Conservation (phyloP, 768 basidiomycete species). For the Rhizopogon rudus region DNA sequence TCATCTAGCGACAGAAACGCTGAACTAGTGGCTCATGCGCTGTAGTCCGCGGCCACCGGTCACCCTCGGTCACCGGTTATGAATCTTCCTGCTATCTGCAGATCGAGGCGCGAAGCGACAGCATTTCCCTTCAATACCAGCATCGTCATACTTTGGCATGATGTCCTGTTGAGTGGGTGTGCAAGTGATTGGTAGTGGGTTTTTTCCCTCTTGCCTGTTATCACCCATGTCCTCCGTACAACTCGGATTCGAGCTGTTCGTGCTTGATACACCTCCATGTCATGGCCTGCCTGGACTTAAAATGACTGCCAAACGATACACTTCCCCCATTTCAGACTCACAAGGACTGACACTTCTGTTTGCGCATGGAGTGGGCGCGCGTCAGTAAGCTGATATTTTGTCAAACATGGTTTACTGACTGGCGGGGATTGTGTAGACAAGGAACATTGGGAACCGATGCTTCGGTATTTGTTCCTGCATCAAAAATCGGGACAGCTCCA, state of each 20-base stretch:
- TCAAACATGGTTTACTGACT: background rate
- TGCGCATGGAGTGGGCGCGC: conserved; percentile 43
- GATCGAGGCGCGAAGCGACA: background rate
- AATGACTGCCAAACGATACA: conserved; percentile 44
- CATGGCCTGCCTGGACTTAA: conserved; percentile 22
- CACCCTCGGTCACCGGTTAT: too few relatives aligned
- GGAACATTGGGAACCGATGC: conserved; percentile 50
- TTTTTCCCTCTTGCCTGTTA: background rate
- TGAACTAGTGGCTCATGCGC: background rate
- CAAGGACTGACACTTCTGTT: conserved; percentile 41
- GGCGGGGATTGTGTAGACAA: conserved; percentile 35
- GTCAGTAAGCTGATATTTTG: conserved; percentile 24
- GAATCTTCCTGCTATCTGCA: background rate
- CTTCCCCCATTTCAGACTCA: conserved; percentile 18
- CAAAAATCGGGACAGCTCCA: conserved; percentile 18
- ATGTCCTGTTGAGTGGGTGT: background rate
- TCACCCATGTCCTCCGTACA: background rate
- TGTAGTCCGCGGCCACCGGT: background rate
- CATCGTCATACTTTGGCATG: background rate
- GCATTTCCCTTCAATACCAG: background rate
- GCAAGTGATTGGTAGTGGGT: background rate
- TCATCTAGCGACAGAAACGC: background rate
- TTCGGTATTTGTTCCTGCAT: conserved; percentile 32
- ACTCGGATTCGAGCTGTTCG: conserved; percentile 1
- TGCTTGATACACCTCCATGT: conserved; percentile 2